Conservation (phyloP, 768 basidiomycete genomes). For the Termitomyces sp. region DNA sequence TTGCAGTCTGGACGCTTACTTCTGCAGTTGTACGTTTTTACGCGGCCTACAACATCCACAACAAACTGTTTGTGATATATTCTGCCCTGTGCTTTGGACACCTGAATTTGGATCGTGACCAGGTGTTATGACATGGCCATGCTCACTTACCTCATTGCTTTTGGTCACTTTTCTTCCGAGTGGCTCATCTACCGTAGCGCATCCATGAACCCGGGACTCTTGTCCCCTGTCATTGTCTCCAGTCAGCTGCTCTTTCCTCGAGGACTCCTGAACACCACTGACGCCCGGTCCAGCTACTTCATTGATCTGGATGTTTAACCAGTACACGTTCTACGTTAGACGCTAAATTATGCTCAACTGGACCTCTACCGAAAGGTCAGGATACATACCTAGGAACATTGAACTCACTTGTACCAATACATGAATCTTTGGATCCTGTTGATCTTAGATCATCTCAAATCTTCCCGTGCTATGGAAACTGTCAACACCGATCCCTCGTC, state of each 20-base stretch:
- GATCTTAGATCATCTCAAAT: background rate
- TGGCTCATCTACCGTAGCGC: conserved; percentile 76
- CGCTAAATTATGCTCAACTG: background rate
- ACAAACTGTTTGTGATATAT: conserved; percentile 57
- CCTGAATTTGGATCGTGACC: conserved; percentile 10
- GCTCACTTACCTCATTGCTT: conserved; percentile 84
- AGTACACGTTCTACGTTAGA: conserved; percentile 76
- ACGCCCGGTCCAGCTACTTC: conserved; percentile 43
- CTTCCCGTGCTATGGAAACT: no score
- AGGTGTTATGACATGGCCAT: conserved; percentile 90
- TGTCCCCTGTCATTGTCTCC: conserved; percentile 80
- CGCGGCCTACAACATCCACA: conserved; percentile 84
- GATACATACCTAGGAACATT: background rate
- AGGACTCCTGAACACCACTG: background rate
- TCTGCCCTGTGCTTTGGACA: background rate
- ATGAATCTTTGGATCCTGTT: background rate
- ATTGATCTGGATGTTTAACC: conserved; percentile 80
- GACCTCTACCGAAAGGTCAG: background rate
- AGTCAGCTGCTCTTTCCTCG: conserved; percentile 44
- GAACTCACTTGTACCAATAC: background rate
- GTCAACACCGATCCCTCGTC: background rate
- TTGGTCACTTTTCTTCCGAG: conserved; percentile 86
- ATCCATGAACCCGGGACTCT: conserved; percentile 48
- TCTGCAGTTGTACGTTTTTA: conserved; percentile 79
- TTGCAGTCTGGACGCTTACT: conserved; percentile 87